Conservation (phyloP, 352 stramenopile species). For the Albugo laibachii region DNA sequence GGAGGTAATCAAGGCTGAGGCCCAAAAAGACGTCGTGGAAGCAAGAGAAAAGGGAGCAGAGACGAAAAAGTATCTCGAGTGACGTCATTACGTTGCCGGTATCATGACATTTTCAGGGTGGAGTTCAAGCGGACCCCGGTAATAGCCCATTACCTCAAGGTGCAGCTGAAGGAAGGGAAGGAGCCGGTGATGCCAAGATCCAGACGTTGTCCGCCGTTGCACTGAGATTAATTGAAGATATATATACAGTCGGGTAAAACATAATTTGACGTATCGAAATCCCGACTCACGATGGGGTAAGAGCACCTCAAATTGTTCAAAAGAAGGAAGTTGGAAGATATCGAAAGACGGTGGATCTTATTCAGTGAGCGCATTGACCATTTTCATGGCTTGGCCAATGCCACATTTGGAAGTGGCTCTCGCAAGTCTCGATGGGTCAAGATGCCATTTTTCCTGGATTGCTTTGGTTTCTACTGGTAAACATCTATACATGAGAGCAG, state of each 20-base stretch:
- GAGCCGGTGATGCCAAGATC: neutral
- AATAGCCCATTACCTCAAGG: no score
- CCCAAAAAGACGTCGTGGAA: neutral
- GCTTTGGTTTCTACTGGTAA: slow-evolving; percentile 2
- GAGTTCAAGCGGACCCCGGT: neutral
- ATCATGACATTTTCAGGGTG: neutral
- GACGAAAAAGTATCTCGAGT: neutral
- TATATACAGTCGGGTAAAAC: no score
- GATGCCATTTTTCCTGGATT: slow-evolving; percentile 1
- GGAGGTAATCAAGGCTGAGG: neutral
- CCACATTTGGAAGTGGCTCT: slow-evolving; percentile 5
- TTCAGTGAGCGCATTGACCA: slow-evolving; percentile 5
- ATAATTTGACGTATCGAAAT: neutral
- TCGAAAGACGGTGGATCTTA: neutral
- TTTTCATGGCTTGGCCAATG: slow-evolving; percentile 10
- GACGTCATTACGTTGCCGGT: no score
- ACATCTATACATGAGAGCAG: neutral
- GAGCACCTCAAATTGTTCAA: no score
- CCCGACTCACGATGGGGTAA: no score
- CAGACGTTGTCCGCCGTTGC: neutral
- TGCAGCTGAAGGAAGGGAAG: neutral
- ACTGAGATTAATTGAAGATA: neutral
- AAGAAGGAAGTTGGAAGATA: no score
- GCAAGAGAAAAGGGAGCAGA: neutral
- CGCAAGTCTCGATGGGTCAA: neutral